Base-by-base conservation (phyloP, 192 early-diverging fungal species). In the Podochytrium sp. region DNA sequence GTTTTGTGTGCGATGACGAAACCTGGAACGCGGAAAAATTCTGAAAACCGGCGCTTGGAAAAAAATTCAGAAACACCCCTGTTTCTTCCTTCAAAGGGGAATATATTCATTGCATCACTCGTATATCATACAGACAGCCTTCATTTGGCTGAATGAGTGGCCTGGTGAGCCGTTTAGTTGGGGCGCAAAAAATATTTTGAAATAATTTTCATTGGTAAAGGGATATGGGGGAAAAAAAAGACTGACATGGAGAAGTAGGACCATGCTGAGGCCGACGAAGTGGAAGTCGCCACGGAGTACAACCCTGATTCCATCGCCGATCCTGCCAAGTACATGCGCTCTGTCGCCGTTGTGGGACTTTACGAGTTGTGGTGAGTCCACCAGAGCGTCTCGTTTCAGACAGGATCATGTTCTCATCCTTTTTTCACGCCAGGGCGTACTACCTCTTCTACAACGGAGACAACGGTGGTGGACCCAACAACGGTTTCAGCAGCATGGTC, bases 401-500 rank as follows among this genome's bases (percentile, higher is more conserved):
- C n/a, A n/a, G n/a, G n/a, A n/a, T n/a, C n/a, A n/a, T n/a, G n/a
- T 57, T 57, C 55, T 25, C 6, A 25, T n/a, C 29, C 16, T 34
- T 35, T 10, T 61, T 16, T 18, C 1, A n/a, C 3, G 16, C 47
- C 56, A 60, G 70, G 70, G 12, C 70, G 10, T 71, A 71, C 70
- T 71, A 71, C 42, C 56, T 71, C 27, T 71, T 71, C 42, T 71
- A 71, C 58, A 71, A 71, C 70, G 70, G 70, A 43, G 57, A 71
- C 39, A 61, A 58, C 58, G 66, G 66, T 18, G 70, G 70, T 60
- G 70, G 55, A 35, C 70, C 55, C 14, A 71, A 71, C 70, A 35
- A 38, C 14, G 32, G 53, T 5, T 32, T 71, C 2, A 38, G 23
- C 27, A 27, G 56, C 2, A 12, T 71, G 20, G 70, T 71, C 27